These are phyloP conservation scores for Fraxinus sp. DNA, from an alignment of 305 asterid genomes.

Conservation along the genomic window DNA sequence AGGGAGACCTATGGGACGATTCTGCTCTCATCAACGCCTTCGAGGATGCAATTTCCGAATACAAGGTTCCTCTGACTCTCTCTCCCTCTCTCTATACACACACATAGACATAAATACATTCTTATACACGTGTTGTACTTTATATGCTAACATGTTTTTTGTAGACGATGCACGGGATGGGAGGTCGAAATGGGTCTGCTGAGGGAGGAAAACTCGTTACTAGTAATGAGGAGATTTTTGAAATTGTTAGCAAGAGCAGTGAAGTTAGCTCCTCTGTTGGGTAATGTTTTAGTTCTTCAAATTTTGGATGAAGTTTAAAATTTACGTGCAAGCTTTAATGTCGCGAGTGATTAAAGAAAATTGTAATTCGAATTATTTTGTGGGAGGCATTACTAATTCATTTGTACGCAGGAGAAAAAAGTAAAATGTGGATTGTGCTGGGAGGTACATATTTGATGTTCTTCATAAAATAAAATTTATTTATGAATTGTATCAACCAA, in stretches of 20 bases:
- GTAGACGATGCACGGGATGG: constrained; percentile 49
- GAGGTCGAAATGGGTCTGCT: constrained; percentile 1
- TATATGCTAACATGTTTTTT: not conserved
- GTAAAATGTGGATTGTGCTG: not conserved
- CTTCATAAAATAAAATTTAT: not conserved
- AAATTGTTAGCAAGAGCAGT: constrained; percentile 24
- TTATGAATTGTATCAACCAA: not conserved
- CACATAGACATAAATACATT: not conserved
- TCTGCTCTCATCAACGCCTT: constrained; percentile 67
- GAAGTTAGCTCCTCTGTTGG: constrained; percentile 22
- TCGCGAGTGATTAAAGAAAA: not conserved
- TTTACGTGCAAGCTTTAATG: not conserved
- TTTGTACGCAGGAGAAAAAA: not conserved
- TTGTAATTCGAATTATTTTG: not conserved
- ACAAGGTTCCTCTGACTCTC: constrained; percentile 40
- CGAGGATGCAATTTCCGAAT: constrained; percentile 51
- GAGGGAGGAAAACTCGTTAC: constrained; percentile 18
- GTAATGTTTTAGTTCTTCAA: constrained; percentile 23
- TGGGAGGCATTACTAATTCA: not conserved
- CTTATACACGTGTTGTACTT: not conserved
- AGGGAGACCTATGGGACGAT: constrained; percentile 73
- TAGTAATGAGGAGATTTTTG: constrained; percentile 20
- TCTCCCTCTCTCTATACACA: not conserved
- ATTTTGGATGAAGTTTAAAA: not conserved
- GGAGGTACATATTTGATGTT: not conserved